Conservation (phyloP, 768 basidiomycete genomes). For the Suillus subluteus region DNA sequence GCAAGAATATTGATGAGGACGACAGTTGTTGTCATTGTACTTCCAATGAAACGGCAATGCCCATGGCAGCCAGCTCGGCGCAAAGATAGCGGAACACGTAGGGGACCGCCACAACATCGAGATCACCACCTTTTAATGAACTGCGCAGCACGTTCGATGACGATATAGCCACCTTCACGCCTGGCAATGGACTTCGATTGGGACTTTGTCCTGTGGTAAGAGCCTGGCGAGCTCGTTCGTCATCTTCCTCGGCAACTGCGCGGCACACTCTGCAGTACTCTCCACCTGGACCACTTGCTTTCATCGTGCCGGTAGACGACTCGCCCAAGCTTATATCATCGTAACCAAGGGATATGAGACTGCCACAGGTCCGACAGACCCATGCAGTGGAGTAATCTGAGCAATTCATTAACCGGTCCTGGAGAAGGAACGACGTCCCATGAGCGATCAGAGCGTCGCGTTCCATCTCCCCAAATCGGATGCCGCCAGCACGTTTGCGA, state of each 20-base stretch:
- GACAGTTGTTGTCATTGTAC: constrained; percentile 46
- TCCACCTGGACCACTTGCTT: constrained; percentile 73
- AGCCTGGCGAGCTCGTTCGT: constrained; percentile 60
- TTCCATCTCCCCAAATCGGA: constrained; percentile 99
- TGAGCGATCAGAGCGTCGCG: constrained; percentile 98
- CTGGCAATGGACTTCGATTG: constrained; percentile 44
- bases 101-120: constrained; percentile 95
- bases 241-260: constrained; percentile 64
- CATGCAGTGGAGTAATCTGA: constrained; percentile 99
- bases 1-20: neutral
- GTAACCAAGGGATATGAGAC: constrained; percentile 93
- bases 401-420: constrained; percentile 99
- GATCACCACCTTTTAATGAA: constrained; percentile 69
- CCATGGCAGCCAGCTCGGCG: constrained; percentile 98
- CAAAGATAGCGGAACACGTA: constrained; percentile 95
- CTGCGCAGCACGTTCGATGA: constrained; percentile 66
- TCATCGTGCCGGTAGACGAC: constrained; percentile 52
- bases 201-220: constrained; percentile 58
- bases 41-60: constrained; percentile 87
- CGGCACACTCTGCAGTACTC: constrained; percentile 98
- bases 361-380: constrained; percentile 97
- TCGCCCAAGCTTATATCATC: constrained; percentile 83
- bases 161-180: constrained; percentile 67
- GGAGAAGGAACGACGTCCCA: constrained; percentile 96
- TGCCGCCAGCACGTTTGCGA: constrained; percentile 96